A percentile compares a stretch with the other conserved stretches of the same genome.
Evolutionary conservation across 1,284 basidiomycete genomes (phyloP).

Genomic region (Ustilago loliicola): DNA sequence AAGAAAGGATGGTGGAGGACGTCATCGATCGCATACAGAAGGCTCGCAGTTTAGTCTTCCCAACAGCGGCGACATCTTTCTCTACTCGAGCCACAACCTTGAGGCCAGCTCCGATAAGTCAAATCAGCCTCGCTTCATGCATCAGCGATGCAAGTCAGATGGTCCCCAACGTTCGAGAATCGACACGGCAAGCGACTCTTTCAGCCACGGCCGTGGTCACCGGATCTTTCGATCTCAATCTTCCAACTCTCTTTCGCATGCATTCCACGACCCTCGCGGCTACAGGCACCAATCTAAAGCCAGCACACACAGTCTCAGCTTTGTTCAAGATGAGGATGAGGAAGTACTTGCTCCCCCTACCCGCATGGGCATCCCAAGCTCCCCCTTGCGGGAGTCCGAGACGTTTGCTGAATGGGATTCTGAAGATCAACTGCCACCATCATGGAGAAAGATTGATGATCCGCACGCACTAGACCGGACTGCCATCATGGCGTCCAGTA

Average conservation of each 20-base stretch:
- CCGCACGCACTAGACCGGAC: conserved; percentile 22
- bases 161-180: conserved; percentile 34
- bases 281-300: conserved; percentile 29
- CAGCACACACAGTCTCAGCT: conserved; percentile 37
- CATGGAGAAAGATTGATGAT: conserved; percentile 28
- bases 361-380: conserved; percentile 16
- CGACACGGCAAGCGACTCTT: conserved; percentile 12
- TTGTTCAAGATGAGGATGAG: conserved; percentile 43
- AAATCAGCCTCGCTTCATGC: conserved; percentile 25
- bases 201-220: conserved; percentile 16
- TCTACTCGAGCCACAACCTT: conserved; percentile 42
- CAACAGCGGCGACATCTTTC: conserved; percentile 45
- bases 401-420: conserved; percentile 22
- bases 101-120: conserved; percentile 21
- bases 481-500: conserved; percentile 33
- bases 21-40: conserved; percentile 42
- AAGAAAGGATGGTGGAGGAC: conserved; percentile 23
- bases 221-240: conserved; percentile 42
- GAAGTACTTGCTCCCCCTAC: neutral
- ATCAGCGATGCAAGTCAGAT: conserved; percentile 51
- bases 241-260: conserved; percentile 39
- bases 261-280: conserved; percentile 27
- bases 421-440: conserved; percentile 15
- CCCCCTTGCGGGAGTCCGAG: conserved; percentile 31
- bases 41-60: conserved; percentile 31